These are phyloP conservation scores for Capsicum baccatum DNA, from an alignment of 257 asterid species.

Conservation along the genomic window DNA sequence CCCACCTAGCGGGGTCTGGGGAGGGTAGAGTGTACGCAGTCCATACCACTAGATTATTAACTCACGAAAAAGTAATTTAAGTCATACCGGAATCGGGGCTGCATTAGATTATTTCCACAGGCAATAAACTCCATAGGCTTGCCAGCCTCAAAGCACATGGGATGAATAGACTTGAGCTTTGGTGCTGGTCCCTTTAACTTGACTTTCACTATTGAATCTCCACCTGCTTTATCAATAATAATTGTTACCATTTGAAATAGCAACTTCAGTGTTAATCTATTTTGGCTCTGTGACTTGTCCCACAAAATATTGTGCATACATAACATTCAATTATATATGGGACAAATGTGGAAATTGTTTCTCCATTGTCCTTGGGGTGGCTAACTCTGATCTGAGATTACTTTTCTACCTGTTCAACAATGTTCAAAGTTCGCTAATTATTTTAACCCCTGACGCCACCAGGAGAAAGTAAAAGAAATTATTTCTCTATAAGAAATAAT, in stretches of 20 bases:
- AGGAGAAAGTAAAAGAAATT: not conserved
- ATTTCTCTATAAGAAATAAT: not conserved
- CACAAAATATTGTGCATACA: not conserved
- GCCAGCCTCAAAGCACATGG: slow-evolving; percentile 91
- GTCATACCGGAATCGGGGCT: slow-evolving; percentile 75
- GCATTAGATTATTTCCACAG: slow-evolving; percentile 85
- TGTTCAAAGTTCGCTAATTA: not conserved
- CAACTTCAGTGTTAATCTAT: not conserved
- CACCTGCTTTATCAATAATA: slow-evolving; percentile 55
- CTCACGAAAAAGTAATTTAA: not conserved
- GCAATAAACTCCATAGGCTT: slow-evolving; percentile 84
- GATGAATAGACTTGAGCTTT: slow-evolving; percentile 76
- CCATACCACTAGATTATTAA: too few relatives aligned
- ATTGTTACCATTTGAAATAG: slow-evolving; percentile 28
- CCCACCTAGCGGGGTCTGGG: too few relatives aligned
- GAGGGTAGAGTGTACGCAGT: too few relatives aligned
- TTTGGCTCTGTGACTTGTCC: not conserved
- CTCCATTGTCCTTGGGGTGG: not conserved
- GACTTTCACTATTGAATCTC: slow-evolving; percentile 64
- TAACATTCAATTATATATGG: not conserved
- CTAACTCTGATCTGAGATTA: not conserved
- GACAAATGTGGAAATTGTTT: slow-evolving; percentile 1
- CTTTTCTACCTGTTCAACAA: not conserved
- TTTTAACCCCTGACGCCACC: not conserved
- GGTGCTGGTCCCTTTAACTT: slow-evolving; percentile 68